Base-by-base conservation (phyloP, 192 early-diverging fungal genomes). In the Phlyctochytrium bullatum region DNA sequence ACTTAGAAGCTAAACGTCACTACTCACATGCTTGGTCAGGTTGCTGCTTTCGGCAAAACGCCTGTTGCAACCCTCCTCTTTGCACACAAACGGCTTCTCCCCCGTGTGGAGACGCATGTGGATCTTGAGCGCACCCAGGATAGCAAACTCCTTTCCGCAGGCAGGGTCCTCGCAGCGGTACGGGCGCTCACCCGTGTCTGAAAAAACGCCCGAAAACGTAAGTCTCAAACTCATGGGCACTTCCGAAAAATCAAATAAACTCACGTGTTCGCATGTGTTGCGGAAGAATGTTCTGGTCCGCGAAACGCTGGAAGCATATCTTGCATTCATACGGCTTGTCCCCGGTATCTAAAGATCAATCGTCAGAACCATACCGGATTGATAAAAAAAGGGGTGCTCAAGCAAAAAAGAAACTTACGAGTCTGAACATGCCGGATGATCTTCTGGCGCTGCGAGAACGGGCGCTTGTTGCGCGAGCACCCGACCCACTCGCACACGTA, bases 241-340 rank as follows among this genome's bases (percentile, higher is more conserved):
- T 62, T n/a, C 20, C 14, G 31, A 16, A 20, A 24, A 65, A 32
- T 6, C 30, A 30, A 65, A 2, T 1, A 17, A 1, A 68, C 0
- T 52, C 17, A 53, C 79, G 79, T 20, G 73, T 77, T 2, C 72
- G 73, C 64, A 71, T 69, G 61, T 81, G 79, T 50, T 77, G 75
- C 14, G 86, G 82, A 90, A 94, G 89, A 58, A 89, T 87, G 60
- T 84, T 86, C 2, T 83, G 75, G 73, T 94, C 92, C 33, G 89
- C 89, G 69, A 95, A 95, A 16, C 89, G 78, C 77, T 90, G 89
- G 33, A 80, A 81, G 66, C 93, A 94, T 27, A 82, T 67, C 25
- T 65, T 76, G 81, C 93, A 95, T 63, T 86, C 81, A 62, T 88
- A 93, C 0, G 92, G 92, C 72, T 89, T 90, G 69, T 88, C 86